These are phyloP conservation scores for Plasmodium gaboni DNA, from an alignment of 169 alveolate species.

Conservation along the genomic window DNA sequence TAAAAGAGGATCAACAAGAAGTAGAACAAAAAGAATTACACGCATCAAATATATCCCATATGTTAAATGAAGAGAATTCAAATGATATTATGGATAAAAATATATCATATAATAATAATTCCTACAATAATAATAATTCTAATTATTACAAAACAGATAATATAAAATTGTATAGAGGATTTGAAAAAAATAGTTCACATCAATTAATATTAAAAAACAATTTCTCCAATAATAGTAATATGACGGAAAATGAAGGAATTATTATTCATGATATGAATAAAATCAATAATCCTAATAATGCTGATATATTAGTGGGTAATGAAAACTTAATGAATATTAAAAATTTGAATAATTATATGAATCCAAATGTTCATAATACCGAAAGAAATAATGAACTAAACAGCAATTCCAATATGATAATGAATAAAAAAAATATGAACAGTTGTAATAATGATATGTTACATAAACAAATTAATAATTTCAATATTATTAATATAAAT, in stretches of 20 bases:
- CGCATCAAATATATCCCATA: no score
- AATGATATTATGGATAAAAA: slow-evolving; percentile 27
- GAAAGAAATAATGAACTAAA: no score
- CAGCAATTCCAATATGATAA: no score
- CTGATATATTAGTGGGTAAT: not conserved
- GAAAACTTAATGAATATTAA: not conserved
- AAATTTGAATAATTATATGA: no score
- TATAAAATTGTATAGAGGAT: slow-evolving; percentile 19
- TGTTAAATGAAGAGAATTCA: not conserved
- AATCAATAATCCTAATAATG: not conserved
- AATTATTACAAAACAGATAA: slow-evolving; percentile 61
- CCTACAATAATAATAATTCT: slow-evolving; percentile 11
- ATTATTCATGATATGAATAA: not conserved
- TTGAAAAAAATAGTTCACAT: slow-evolving; percentile 12
- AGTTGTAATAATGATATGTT: slow-evolving; percentile 1
- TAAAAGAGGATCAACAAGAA: slow-evolving; percentile 2
- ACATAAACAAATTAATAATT: no score
- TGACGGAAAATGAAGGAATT: slow-evolving; percentile 20
- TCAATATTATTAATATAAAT: no score
- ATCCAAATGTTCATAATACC: no score
- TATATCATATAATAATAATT: not conserved
- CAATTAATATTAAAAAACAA: slow-evolving; percentile 37
- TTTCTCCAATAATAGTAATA: slow-evolving; percentile 11
- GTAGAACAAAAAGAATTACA: slow-evolving; percentile 12
- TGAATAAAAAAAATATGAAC: not conserved